Evolutionary conservation across 768 basidiomycete species (phyloP), one percentile per base, ranked within the genome.

Genomic region (Mycena olivaceomarginata): DNA sequence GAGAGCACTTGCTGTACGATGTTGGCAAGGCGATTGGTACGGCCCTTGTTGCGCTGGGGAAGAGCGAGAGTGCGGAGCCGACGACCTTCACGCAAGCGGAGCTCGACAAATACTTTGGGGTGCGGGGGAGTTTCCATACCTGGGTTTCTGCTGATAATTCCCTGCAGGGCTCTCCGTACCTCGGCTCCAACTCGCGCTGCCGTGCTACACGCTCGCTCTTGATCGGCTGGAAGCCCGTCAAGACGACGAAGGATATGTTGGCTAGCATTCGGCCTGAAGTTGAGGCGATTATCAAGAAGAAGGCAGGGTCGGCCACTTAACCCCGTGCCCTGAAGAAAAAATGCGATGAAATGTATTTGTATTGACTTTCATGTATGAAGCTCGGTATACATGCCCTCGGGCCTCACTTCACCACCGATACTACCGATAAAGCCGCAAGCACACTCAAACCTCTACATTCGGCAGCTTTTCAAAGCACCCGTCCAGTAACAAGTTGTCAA

Each of bases 51-150:
- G 85, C 84, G 2, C 76, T 87, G 11, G 88, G 88, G 2, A 87
- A 85, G 77, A 82, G 83, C 53, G 82, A 81, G 67, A 85, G 65
- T 72, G 77, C 82, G n/a, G 88, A 85, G 74, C 90, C 90, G 4
- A 90, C 88, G 1, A 79, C 87, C 0, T 92, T 92, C 77, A 88
- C 87, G 5, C 78, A 87, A 43, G 87, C 87, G 76, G 90, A 92
- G 64, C 80, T 90, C 16, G 81, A 86, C 57, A 87, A 88, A 67
- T 90, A 90, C 74, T 86, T 87, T 56, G 77, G 77, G 59, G 85
- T 85, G 62, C 68, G 82, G 76, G 4, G 66, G 11, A 25, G 22
- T 46, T 45, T 45, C n/a, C 18, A 8, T 16, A 45, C 22, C 25
- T 65, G 8, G 18, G 2, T 41, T 22, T 20, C 63, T 25, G 10